Conservation (phyloP, 164 flowering plant genomes). For the Hamamelis virginiana region DNA sequence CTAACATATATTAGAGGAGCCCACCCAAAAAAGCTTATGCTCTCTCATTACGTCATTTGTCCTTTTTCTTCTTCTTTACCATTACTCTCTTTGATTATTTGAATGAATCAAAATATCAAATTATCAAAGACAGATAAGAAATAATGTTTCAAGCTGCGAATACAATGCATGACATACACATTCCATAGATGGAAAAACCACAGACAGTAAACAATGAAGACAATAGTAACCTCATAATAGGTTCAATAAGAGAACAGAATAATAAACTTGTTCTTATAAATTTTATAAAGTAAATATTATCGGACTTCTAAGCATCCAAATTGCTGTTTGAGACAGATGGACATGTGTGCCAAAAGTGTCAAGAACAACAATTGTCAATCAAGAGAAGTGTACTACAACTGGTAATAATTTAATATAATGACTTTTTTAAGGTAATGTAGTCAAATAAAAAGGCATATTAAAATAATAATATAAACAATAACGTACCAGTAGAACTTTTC, state of each 20-base stretch:
- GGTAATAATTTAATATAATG: neutral
- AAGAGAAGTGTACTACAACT: neutral
- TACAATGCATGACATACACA: neutral
- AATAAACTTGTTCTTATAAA: neutral
- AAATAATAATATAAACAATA: neutral
- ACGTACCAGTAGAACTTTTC: slow-evolving; percentile 90
- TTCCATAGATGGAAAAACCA: neutral
- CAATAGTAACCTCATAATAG: no score
- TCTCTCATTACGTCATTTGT: no score
- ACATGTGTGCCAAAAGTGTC: neutral
- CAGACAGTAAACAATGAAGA: neutral
- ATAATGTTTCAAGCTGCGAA: neutral
- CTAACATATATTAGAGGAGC: no score
- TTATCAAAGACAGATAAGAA: neutral
- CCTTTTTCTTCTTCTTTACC: no score
- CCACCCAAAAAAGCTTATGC: no score
- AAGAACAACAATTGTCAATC: no score
- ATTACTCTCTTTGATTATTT: neutral
- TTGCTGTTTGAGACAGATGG: neutral
- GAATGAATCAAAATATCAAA: neutral
- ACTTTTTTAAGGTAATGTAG: neutral
- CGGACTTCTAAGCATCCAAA: neutral
- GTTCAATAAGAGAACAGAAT: no score
- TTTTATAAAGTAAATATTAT: neutral
- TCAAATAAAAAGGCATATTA: neutral